phyloP scores from a whole-genome alignment of 2,329 filamentous ascomycete species.

The Elsinoe australis region DNA sequence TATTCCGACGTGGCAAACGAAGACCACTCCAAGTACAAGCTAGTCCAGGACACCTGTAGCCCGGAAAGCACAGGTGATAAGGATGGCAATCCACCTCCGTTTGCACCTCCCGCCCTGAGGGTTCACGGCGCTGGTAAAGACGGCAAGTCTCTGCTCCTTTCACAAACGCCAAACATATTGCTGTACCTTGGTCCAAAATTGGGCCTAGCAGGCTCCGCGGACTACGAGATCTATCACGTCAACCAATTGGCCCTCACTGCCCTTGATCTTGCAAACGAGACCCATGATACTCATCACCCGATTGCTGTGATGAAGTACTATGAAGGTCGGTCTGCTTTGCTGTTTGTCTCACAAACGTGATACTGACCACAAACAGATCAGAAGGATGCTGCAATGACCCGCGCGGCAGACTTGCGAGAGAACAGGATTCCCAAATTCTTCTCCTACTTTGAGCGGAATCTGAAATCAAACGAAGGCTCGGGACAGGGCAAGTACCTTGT shows the following conservation, averaged over 20 bases:
- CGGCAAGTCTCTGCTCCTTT: conserved; percentile 51
- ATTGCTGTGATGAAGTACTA: conserved; percentile 55
- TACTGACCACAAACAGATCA: conserved; percentile 45
- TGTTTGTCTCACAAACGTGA: conserved; percentile 1
- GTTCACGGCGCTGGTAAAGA: conserved; percentile 43
- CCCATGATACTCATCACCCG: conserved; percentile 71
- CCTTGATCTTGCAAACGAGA: conserved; percentile 63
- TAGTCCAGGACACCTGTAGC: conserved; percentile 44
- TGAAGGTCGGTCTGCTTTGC: conserved; percentile 36
- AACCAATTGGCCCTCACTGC: conserved; percentile 61
- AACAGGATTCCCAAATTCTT: conserved; percentile 65
- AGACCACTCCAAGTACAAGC: conserved; percentile 43
- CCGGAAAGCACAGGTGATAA: conserved; percentile 43
- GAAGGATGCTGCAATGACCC: conserved; percentile 56
- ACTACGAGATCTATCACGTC: conserved; percentile 48
- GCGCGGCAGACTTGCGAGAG: conserved; percentile 51
- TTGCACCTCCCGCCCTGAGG: conserved; percentile 60
- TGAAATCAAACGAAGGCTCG: conserved; percentile 50
- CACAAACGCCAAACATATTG: conserved; percentile 66
- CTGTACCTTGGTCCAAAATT: conserved; percentile 58
- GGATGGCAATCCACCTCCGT: conserved; percentile 53
- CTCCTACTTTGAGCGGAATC: conserved; percentile 59
- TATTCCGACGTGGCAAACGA: conserved; percentile 57
- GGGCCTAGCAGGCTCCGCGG: conserved; percentile 47
- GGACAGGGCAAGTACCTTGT: conserved; percentile 58